phyloP scores from a whole-genome alignment of 495 filamentous ascomycete genomes.

The Aspergillus nanangensis region DNA sequence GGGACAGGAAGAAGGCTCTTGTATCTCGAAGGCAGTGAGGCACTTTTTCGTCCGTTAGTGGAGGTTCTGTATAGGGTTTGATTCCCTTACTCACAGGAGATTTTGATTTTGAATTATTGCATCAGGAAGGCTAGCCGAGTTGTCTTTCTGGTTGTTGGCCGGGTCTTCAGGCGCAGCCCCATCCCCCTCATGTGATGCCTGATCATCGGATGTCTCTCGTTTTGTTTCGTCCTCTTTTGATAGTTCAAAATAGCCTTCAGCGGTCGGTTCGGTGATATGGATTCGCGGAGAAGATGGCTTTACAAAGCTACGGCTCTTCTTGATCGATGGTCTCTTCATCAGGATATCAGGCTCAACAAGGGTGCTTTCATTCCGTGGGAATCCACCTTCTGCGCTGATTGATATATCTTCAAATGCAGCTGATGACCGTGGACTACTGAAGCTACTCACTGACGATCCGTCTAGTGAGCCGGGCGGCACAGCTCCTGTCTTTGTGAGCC shows the following conservation, averaged over 20 bases:
- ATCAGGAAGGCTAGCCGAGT: not conserved
- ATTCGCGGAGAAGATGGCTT: constrained; percentile 23
- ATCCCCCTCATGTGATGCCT: not conserved
- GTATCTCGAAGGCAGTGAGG: constrained; percentile 14
- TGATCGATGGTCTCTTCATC: constrained; percentile 15
- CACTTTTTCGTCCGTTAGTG: not conserved
- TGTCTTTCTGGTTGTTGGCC: not conserved
- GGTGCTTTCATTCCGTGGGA: not conserved
- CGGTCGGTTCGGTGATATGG: constrained; percentile 27
- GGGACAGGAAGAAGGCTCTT: constrained; percentile 25
- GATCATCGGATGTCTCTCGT: not conserved
- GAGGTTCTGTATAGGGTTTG: not conserved
- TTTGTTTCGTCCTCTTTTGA: constrained; percentile 7
- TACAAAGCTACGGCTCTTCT: constrained; percentile 22
- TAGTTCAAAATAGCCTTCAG: constrained; percentile 21
- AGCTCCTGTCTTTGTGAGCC: constrained; percentile 19
- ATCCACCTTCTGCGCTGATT: not conserved
- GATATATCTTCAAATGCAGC: constrained; percentile 7
- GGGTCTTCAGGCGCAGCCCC: constrained; percentile 1
- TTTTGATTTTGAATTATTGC: constrained; percentile 4
- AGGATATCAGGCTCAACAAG: not conserved
- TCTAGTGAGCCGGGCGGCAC: constrained; percentile 20
- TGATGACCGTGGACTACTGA: constrained; percentile 27
- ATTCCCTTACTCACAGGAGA: constrained; percentile 8
- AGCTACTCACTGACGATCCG: constrained; percentile 31